Evolutionary conservation across 139 green algal genomes (phyloP).

Genomic region (Pleodorina starrii): DNA sequence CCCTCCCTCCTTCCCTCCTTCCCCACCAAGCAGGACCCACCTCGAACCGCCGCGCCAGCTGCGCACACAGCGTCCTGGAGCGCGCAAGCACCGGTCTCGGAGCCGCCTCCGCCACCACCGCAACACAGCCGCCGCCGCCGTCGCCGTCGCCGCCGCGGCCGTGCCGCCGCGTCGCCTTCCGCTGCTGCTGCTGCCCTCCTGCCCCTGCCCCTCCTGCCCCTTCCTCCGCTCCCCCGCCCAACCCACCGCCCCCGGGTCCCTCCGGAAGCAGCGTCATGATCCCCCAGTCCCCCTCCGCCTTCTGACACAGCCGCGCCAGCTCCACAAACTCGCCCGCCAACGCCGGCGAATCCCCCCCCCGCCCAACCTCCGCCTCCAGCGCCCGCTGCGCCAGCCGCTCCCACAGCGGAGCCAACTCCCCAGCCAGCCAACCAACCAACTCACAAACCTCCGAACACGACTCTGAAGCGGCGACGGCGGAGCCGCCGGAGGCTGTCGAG

Average conservation of each 20-base stretch:
- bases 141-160: neutral
- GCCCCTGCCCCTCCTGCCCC: neutral
- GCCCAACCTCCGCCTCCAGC: neutral
- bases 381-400: neutral
- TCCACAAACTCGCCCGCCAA: neutral
- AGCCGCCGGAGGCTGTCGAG: no score
- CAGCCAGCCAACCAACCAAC: neutral
- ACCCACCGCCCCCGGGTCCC: neutral
- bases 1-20: neutral
- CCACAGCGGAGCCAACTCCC: neutral
- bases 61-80: neutral
- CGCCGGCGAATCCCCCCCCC: neutral
- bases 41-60: slow-evolving; percentile 8
- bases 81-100: neutral
- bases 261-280: neutral
- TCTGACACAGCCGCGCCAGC: neutral
- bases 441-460: no score
- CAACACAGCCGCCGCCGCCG: neutral
- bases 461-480: neutral
- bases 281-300: neutral
- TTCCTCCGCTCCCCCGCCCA: neutral
- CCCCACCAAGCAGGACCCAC: no score
- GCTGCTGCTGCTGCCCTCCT: neutral
- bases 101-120: neutral
- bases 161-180: neutral